Base-by-base conservation (phyloP, 2,329 filamentous ascomycete species). In the Stagonosporopsis cucurbitacearum region DNA sequence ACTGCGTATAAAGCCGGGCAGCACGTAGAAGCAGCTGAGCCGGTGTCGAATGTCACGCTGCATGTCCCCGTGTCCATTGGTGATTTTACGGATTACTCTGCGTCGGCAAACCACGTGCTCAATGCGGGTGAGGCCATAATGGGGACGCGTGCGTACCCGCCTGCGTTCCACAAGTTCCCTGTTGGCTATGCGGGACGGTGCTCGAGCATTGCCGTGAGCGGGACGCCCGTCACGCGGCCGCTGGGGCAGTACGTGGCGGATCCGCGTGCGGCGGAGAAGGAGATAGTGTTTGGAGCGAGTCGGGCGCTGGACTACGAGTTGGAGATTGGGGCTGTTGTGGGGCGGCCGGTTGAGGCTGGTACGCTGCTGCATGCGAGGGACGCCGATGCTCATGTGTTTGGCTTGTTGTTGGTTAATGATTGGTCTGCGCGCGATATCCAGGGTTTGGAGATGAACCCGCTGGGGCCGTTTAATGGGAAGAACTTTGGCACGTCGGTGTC, bases 381-480 rank as follows among this genome's bases (percentile, higher is more conserved):
- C 6, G 78, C 79, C 0, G 72, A 75, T 15, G 78, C 84, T 0
- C 83, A 88, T 60, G 84, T 88, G 15, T 88, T 88, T 66, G 86
- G 86, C 0, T 75, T 86, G n/a, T 81, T 86, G 0, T 70, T 88
- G 33, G 64, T 88, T 12, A 88, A 88, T 59, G 85, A 88, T 58
- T 88, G 86, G 86, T 82, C 57, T 17, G 82, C 84, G 19, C 77
- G 85, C n/a, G 86, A 88, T 65, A 84, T 88, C 19, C 86, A 88
- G 67, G 79, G 73, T 0, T 75, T 84, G 20, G 86, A 88, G 62
- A 87, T 88, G 84, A 76, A 75, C 2, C 85, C 85, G 0, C 72
- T 88, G 0, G 86, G 86, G 0, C 86, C 86, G 0, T 79, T 88
- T 48, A 86, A 87, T 46, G 80, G 81, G 2, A 89, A 88, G 68